Conservation (phyloP, 2,329 filamentous ascomycete species). For the Cryoendolithus antarcticus region DNA sequence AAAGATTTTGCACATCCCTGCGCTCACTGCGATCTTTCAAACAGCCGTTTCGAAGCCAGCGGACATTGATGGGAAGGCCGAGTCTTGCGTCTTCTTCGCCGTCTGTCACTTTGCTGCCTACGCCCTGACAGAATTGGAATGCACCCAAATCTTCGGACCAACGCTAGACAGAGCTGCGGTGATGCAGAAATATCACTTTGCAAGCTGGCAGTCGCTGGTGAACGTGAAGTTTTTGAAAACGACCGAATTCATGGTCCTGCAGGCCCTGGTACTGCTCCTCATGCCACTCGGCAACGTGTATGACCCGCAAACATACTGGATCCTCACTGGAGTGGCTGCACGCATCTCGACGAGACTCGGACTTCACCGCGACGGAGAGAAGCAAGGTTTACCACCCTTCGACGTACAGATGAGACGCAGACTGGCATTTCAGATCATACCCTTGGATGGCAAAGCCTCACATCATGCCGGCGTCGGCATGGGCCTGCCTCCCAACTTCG, state of each 20-base stretch:
- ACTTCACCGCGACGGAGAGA: slow-evolving; percentile 45
- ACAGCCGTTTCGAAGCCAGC: slow-evolving; percentile 22
- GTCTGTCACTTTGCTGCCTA: slow-evolving; percentile 48
- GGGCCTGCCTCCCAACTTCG: slow-evolving; percentile 13
- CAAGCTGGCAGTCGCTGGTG: slow-evolving; percentile 51
- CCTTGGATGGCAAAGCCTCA: slow-evolving; percentile 37
- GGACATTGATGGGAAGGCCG: slow-evolving; percentile 45
- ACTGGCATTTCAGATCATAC: slow-evolving; percentile 50
- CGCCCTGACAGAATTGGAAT: slow-evolving; percentile 37
- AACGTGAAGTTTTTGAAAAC: slow-evolving; percentile 56
- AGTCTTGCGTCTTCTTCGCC: slow-evolving; percentile 47
- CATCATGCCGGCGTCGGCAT: slow-evolving; percentile 21
- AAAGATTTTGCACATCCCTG: slow-evolving; percentile 57
- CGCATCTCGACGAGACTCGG: slow-evolving; percentile 49
- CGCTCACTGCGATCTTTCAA: slow-evolving; percentile 41
- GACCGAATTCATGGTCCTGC: slow-evolving; percentile 52
- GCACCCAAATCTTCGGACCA: slow-evolving; percentile 35
- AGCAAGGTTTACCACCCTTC: slow-evolving; percentile 40
- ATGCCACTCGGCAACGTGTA: slow-evolving; percentile 25
- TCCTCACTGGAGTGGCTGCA: slow-evolving; percentile 49
- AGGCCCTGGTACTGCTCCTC: slow-evolving; percentile 56
- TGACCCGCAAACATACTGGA: slow-evolving; percentile 47
- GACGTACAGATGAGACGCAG: slow-evolving; percentile 49
- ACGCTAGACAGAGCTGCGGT: slow-evolving; percentile 37
- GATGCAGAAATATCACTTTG: slow-evolving; percentile 22